Conservation (phyloP, 106 monocot genomes). For the Triglochin maritima region DNA sequence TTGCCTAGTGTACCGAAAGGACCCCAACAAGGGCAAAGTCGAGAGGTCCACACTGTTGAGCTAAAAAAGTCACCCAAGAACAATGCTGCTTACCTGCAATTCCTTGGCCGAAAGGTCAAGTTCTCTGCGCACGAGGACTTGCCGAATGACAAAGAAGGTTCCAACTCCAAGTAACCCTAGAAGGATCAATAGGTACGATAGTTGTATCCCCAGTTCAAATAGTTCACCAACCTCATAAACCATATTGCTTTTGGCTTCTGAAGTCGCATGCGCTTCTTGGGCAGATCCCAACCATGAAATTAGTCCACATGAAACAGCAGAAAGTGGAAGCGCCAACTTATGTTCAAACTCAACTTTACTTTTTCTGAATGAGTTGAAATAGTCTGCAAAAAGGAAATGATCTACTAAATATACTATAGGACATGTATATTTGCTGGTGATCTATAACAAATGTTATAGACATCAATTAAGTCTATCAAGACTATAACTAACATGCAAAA, state of each 20-base stretch:
- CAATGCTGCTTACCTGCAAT: slow-evolving; percentile 42
- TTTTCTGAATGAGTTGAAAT: background rate
- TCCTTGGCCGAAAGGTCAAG: slow-evolving; percentile 98
- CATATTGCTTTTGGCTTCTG: slow-evolving; percentile 23
- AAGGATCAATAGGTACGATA: slow-evolving; percentile 71
- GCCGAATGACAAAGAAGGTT: slow-evolving; percentile 83
- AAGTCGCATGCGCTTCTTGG: slow-evolving; percentile 48
- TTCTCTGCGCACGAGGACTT: slow-evolving; percentile 84
- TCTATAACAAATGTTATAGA: background rate
- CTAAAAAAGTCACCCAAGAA: background rate
- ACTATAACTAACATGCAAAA: background rate
- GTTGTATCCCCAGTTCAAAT: slow-evolving; percentile 91
- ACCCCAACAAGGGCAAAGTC: too few species aligned
- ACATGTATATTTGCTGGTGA: background rate
- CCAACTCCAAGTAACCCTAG: slow-evolving; percentile 83
- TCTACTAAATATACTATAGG: background rate
- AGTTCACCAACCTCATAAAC: slow-evolving; percentile 81
- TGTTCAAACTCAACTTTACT: background rate
- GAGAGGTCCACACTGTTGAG: too few species aligned
- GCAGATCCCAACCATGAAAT: slow-evolving; percentile 40
- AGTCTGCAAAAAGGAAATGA: background rate
- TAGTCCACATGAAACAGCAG: slow-evolving; percentile 32
- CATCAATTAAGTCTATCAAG: background rate
- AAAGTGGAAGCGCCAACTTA: slow-evolving; percentile 10
- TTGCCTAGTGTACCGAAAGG: too few species aligned